Evolutionary conservation across 2,329 filamentous ascomycete species (phyloP).

Genomic region (Colletotrichum lentis): DNA sequence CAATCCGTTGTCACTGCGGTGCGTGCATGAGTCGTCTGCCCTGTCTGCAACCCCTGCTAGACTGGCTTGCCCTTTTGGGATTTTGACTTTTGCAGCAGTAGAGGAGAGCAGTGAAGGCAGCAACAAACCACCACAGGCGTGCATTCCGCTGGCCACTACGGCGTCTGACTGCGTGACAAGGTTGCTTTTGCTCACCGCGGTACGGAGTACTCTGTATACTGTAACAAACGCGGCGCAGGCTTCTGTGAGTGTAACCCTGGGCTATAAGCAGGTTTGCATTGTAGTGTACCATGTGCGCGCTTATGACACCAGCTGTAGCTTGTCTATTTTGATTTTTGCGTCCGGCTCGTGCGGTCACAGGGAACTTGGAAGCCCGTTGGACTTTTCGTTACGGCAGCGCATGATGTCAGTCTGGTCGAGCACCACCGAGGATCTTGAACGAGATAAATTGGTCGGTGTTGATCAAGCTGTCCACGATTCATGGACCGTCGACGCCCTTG

Average conservation of each 20-base stretch:
- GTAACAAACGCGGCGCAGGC: slow-evolving; percentile 11
- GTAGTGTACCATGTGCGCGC: neutral
- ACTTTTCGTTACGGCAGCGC: slow-evolving; percentile 7
- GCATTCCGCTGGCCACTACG: neutral
- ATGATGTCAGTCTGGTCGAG: slow-evolving; percentile 24
- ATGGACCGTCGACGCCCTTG: slow-evolving; percentile 11
- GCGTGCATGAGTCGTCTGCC: slow-evolving; percentile 35
- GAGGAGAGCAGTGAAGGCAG: slow-evolving; percentile 9
- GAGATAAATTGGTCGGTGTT: slow-evolving; percentile 10
- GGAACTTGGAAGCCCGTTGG: neutral
- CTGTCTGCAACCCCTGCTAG: slow-evolving; percentile 30
- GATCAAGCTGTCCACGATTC: slow-evolving; percentile 15
- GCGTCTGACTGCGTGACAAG: slow-evolving; percentile 21
- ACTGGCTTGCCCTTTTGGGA: slow-evolving; percentile 34
- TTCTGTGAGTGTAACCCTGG: neutral
- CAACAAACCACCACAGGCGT: neutral
- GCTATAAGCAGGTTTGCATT: slow-evolving; percentile 9
- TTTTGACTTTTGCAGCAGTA: slow-evolving; percentile 33
- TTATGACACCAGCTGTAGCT: neutral
- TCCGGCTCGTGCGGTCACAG: slow-evolving; percentile 5
- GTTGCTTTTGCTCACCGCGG: slow-evolving; percentile 30
- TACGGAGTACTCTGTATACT: no score
- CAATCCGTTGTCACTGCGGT: slow-evolving; percentile 34
- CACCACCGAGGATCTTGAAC: slow-evolving; percentile 18
- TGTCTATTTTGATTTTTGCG: slow-evolving; percentile 8